These are phyloP conservation scores for Drechslerella dactyloides DNA, from an alignment of 2,329 filamentous ascomycete genomes.

Conservation along the genomic window DNA sequence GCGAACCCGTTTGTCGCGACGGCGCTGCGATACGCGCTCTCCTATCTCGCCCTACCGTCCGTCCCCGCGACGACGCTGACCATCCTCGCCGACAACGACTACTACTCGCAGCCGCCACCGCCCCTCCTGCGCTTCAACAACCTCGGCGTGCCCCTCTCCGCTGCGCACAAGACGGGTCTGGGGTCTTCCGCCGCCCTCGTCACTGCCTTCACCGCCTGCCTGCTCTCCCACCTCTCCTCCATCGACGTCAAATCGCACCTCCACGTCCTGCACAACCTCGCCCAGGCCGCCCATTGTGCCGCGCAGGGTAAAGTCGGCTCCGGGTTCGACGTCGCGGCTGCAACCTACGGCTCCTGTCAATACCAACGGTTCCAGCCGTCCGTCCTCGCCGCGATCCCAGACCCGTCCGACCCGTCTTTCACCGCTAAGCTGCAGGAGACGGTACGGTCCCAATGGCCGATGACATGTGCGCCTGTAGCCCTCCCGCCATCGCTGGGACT, in stretches of 20 bases:
- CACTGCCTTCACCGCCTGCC: constrained; percentile 78
- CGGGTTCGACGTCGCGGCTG: constrained; percentile 92
- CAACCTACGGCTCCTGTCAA: constrained; percentile 86
- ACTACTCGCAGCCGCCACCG: constrained; percentile 76
- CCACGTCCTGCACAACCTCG: constrained; percentile 78
- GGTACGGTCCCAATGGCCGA: constrained; percentile 78
- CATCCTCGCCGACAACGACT: constrained; percentile 93
- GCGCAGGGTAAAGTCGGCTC: constrained; percentile 96
- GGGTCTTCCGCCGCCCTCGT: constrained; percentile 94
- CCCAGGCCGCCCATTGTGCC: constrained; percentile 90
- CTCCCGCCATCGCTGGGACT: constrained; percentile 77
- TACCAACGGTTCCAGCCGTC: constrained; percentile 91
- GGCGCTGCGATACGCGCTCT: constrained; percentile 77
- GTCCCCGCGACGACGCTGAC: constrained; percentile 71
- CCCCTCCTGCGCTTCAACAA: constrained; percentile 69
- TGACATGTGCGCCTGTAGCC: constrained; percentile 72
- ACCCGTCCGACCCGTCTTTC: constrained; percentile 70
- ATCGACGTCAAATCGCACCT: constrained; percentile 47
- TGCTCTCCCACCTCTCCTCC: constrained; percentile 78
- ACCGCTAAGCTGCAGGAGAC: constrained; percentile 68
- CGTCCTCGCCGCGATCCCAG: constrained; percentile 71
- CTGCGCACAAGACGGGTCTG: constrained; percentile 92
- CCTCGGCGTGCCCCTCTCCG: constrained; percentile 75
- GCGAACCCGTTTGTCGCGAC: constrained; percentile 90
- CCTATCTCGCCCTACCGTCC: constrained; percentile 64